phyloP scores from a whole-genome alignment of 148 eudicot species.

The Vaccinium vitisidaea region DNA sequence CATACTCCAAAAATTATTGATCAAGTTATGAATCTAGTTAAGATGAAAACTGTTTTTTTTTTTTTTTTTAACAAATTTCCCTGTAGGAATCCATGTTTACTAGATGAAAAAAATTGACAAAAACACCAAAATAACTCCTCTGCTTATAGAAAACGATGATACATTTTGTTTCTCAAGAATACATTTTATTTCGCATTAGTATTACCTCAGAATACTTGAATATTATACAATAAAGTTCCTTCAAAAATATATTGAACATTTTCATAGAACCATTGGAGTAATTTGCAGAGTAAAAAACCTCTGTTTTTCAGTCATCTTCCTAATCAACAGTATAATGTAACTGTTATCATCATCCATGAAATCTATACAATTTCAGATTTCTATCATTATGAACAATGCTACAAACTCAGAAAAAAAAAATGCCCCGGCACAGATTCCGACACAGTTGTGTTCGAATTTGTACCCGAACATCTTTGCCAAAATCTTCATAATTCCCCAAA shows the following conservation, averaged over 20 bases:
- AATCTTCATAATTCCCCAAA: too few species aligned
- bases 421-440: not conserved
- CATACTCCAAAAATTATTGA: too few species aligned
- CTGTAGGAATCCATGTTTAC: not conserved
- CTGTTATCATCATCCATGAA: not conserved
- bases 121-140: not conserved
- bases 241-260: too few species aligned
- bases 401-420: too few species aligned
- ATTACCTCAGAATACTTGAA: too few species aligned
- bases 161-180: too few species aligned
- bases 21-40: too few species aligned
- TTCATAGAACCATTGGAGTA: not conserved
- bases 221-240: too few species aligned
- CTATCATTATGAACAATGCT: not conserved
- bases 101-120: not conserved
- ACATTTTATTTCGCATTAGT: too few species aligned
- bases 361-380: conserved; percentile 13
- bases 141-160: too few species aligned
- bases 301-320: not conserved
- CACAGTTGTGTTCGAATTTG: not conserved
- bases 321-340: not conserved
- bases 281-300: conserved; percentile 17
- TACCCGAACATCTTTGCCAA: not conserved
- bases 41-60: too few species aligned
- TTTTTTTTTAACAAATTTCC: not conserved